These are phyloP conservation scores for Coprinopsis marcescibilis DNA, from an alignment of 768 basidiomycete genomes.

Conservation along the genomic window DNA sequence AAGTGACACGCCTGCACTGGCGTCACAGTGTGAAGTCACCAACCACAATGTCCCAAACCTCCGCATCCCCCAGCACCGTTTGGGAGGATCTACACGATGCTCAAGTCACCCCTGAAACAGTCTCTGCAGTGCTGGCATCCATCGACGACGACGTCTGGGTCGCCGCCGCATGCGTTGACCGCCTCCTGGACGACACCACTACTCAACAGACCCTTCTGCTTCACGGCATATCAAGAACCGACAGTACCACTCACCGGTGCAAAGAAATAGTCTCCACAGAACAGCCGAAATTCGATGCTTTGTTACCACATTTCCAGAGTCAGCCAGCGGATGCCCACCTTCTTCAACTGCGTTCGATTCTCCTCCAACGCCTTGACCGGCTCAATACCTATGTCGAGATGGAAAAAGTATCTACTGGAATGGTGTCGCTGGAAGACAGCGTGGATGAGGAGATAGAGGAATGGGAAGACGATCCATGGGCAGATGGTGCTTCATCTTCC, in stretches of 20 bases:
- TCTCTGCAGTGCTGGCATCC: slow-evolving; percentile 41
- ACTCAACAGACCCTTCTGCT: slow-evolving; percentile 56
- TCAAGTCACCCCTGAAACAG: slow-evolving; percentile 46
- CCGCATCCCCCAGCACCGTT: slow-evolving; percentile 32
- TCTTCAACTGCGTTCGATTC: slow-evolving; percentile 56
- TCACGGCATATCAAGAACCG: slow-evolving; percentile 58
- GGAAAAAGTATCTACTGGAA: slow-evolving; percentile 31
- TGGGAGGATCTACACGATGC: slow-evolving; percentile 57
- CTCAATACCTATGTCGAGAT: slow-evolving; percentile 71
- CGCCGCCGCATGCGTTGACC: slow-evolving; percentile 65
- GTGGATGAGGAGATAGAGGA: slow-evolving; percentile 52
- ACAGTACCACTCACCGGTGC: slow-evolving; percentile 40
- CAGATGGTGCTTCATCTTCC: slow-evolving; percentile 29
- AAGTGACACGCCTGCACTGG: slow-evolving; percentile 11
- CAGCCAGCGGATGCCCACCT: slow-evolving; percentile 58
- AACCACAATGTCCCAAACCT: slow-evolving; percentile 31
- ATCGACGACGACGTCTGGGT: slow-evolving; percentile 73
- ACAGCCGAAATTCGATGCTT: slow-evolving; percentile 16
- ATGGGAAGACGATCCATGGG: slow-evolving; percentile 81
- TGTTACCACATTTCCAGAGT: slow-evolving; percentile 50
- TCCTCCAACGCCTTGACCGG: slow-evolving; percentile 64
- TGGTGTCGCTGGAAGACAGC: slow-evolving; percentile 9
- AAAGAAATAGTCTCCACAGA: slow-evolving; percentile 27
- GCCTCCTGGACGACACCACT: slow-evolving; percentile 50
- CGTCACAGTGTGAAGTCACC: slow-evolving; percentile 11